These are phyloP conservation scores for Coemansia sp. DNA, from an alignment of 192 early-diverging fungal species.

Conservation along the genomic window DNA sequence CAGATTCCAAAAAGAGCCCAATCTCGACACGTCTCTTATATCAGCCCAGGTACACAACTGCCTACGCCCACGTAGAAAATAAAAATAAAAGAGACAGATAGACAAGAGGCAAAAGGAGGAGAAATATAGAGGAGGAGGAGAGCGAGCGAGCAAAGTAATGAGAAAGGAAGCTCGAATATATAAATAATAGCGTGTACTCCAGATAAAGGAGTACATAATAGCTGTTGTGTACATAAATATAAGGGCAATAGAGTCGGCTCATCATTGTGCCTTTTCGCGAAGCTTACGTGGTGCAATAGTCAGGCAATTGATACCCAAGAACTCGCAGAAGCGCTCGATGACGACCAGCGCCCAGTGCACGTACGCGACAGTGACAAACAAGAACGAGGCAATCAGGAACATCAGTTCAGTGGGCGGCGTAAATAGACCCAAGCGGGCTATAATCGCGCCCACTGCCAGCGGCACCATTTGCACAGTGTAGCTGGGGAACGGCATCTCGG, in stretches of 20 bases:
- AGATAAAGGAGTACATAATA: neutral
- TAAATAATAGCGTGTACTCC: constrained; percentile 11
- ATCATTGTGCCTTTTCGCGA: constrained; percentile 48
- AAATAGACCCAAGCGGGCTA: constrained; percentile 71
- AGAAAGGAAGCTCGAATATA: neutral
- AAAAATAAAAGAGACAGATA: neutral
- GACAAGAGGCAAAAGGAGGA: neutral
- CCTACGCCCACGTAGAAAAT: neutral
- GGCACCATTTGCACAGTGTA: constrained; percentile 81
- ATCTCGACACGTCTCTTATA: neutral
- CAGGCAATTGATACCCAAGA: constrained; percentile 84
- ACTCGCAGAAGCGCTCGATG: constrained; percentile 85
- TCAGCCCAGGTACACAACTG: neutral
- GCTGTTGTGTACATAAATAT: neutral
- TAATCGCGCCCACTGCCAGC: constrained; percentile 68
- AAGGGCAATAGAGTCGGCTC: constrained; percentile 7
- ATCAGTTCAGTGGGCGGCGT: constrained; percentile 65
- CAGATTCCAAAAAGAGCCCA: neutral
- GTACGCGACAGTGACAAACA: constrained; percentile 76
- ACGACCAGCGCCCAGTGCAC: constrained; percentile 83
- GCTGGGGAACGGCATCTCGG: constrained; percentile 78
- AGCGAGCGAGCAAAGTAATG: neutral
- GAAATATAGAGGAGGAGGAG: neutral
- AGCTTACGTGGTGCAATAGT: constrained; percentile 66
- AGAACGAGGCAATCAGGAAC: constrained; percentile 71